Base-by-base conservation (phyloP, 148 eudicot species). In the Vaccinium darrowii region DNA sequence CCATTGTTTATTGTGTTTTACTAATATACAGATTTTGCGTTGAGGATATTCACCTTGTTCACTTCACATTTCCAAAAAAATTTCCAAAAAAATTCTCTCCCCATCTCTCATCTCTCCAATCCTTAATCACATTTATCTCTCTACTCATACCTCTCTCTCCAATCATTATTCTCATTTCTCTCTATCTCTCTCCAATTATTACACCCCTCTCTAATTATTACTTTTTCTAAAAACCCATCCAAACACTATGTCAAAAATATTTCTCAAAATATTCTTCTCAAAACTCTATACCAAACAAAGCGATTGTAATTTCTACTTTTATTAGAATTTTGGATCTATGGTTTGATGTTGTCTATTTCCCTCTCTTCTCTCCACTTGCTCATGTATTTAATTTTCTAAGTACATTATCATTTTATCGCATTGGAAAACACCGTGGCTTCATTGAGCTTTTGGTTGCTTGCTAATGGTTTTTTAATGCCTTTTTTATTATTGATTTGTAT, bases 331-430 rank as follows among this genome's bases (percentile, higher is more conserved):
- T 79, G 50, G 49, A 33, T 49, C 16, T 76, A 18, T 76, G 56
- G 56, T 54, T n/a, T 76, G 79, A 50, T 54, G 52, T 30, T 47
- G 21, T 54, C 49, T 79, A 14, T 79, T 54, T 50, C 49, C 56
- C 23, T 67, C 71, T 51, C 12, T 56, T 30, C 84, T 82, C 7
- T 79, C 49, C 62, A 49, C 25, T 72, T 30, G 51, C 84, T 72
- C 78, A 11, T 74, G 14, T 23, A 8, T 33, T 8, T 82, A 67
- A 82, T 71, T 82, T 15, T 72, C 60, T 50, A 16, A 33, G 10
- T 82, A 36, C 30, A 10, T 33, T 51, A 50, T 72, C 16, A 52
- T 27, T 52, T 53, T 16, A 69, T 23, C 12, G 8, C n/a, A 81
- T 23, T 27, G 60, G 27, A 69, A 69, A 69, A 30, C 16, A 81